Conservation (phyloP, 352 stramenopile species). For the Poterioochromonas sp. region DNA sequence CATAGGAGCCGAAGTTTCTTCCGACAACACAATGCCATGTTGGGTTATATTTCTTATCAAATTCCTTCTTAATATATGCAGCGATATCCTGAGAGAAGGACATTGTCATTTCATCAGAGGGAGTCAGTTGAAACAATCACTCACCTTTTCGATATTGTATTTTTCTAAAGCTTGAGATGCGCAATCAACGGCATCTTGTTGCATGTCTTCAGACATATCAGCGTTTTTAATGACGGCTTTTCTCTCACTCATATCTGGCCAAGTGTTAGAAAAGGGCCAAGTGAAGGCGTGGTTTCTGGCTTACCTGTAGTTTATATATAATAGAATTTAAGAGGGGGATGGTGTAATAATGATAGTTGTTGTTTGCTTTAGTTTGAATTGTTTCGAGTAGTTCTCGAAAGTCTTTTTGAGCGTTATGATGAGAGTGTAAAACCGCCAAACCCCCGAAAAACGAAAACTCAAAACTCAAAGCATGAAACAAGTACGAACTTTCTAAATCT, state of each 20-base stretch:
- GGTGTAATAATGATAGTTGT: too few species aligned
- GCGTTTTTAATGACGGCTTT: conserved; percentile 99
- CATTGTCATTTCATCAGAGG: not conserved
- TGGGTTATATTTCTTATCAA: conserved; percentile 87
- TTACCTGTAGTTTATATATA: too few species aligned
- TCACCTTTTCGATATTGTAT: conserved; percentile 99
- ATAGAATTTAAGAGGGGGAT: too few species aligned
- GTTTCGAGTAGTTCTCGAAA: too few species aligned
- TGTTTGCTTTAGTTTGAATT: too few species aligned
- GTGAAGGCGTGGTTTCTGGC: too few species aligned
- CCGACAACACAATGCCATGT: conserved; percentile 85
- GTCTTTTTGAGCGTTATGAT: too few species aligned
- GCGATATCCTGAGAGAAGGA: conserved; percentile 73
- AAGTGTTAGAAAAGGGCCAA: too few species aligned
- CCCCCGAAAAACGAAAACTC: too few species aligned
- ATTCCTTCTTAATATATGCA: conserved; percentile 98
- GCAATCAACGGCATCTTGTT: conserved; percentile 96
- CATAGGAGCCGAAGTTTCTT: conserved; percentile 50
- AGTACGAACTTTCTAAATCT: too few species aligned
- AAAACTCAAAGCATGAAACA: too few species aligned
- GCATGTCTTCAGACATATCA: conserved; percentile 98
- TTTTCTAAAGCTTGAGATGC: conserved; percentile 95
- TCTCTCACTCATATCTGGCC: conserved; percentile 83
- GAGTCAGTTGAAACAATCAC: not conserved
- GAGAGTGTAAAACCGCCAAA: too few species aligned